Percentiles rank a stretch among this genome's conserved stretches.
phyloP scores from a whole-genome alignment of 164 flowering plant genomes.

The Annona squamosa region DNA sequence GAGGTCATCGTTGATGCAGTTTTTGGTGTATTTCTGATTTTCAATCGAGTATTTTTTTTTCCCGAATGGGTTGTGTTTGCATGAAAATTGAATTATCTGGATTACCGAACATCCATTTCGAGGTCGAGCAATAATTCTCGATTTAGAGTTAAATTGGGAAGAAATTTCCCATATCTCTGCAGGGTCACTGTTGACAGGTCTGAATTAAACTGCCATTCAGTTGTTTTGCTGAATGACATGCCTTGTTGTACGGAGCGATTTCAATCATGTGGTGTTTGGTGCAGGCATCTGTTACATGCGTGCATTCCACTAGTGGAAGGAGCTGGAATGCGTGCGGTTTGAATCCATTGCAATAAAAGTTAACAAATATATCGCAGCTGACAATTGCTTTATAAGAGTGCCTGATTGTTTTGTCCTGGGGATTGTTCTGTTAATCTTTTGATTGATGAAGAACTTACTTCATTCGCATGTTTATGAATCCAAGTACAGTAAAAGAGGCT shows the following conservation, averaged over 20 bases:
- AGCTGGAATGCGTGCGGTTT: no score
- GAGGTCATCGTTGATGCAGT: background rate
- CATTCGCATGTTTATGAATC: background rate
- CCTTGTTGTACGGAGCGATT: no score
- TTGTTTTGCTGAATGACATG: no score
- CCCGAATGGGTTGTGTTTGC: background rate
- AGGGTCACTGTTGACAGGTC: no score
- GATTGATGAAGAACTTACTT: background rate
- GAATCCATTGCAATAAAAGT: background rate
- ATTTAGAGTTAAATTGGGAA: background rate
- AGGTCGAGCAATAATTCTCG: background rate
- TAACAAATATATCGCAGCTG: background rate
- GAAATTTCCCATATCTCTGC: background rate
- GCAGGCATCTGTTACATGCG: no score
- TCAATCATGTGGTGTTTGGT: no score
- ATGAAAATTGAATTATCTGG: background rate
- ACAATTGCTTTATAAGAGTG: background rate
- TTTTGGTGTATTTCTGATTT: background rate
- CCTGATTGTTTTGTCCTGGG: background rate
- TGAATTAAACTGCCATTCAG: no score
- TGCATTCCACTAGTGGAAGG: no score
- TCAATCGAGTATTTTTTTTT: background rate
- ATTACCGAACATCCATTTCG: background rate
- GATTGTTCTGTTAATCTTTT: background rate
- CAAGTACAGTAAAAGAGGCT: background rate